Conservation (phyloP, 345 rosid genomes). For the Garcia nutans region DNA sequence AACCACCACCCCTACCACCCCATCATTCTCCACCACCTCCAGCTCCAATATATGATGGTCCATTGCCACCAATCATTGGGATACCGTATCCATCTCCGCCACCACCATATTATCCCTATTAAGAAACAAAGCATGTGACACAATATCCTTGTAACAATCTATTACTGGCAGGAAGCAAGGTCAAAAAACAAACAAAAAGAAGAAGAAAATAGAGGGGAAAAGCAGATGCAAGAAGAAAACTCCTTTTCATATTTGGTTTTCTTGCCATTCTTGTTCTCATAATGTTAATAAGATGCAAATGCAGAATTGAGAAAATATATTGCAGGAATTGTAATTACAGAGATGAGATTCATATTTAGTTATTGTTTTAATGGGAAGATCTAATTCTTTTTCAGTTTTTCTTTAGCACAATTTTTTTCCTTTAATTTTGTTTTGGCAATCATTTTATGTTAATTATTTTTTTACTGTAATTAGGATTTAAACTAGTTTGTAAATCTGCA, state of each 20-base stretch:
- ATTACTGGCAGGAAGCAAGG: neutral
- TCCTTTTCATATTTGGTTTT: neutral
- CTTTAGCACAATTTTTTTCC: too few species aligned
- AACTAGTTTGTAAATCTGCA: too few species aligned
- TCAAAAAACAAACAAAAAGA: neutral
- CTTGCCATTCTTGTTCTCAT: neutral
- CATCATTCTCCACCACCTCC: slow-evolving; percentile 18
- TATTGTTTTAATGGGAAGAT: neutral
- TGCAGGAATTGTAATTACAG: slow-evolving; percentile 17
- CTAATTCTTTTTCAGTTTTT: neutral
- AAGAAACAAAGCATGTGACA: neutral
- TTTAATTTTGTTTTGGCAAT: too few species aligned
- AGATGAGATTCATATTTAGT: slow-evolving; percentile 15
- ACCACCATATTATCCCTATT: slow-evolving; percentile 15
- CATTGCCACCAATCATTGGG: slow-evolving; percentile 37
- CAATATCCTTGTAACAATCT: neutral
- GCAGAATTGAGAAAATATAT: slow-evolving; percentile 8
- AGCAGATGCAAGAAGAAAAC: neutral
- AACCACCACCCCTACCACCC: slow-evolving; percentile 9
- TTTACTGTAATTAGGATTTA: too few species aligned
- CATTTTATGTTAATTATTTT: too few species aligned
- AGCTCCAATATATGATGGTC: slow-evolving; percentile 15
- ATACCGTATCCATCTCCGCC: slow-evolving; percentile 43
- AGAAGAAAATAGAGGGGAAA: neutral
- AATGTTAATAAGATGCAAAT: slow-evolving; percentile 13